Evolutionary conservation across 192 early-diverging fungal genomes (phyloP), one percentile per base, ranked within the genome.

Genomic region (Jimgerdemannia flammicorona): DNA sequence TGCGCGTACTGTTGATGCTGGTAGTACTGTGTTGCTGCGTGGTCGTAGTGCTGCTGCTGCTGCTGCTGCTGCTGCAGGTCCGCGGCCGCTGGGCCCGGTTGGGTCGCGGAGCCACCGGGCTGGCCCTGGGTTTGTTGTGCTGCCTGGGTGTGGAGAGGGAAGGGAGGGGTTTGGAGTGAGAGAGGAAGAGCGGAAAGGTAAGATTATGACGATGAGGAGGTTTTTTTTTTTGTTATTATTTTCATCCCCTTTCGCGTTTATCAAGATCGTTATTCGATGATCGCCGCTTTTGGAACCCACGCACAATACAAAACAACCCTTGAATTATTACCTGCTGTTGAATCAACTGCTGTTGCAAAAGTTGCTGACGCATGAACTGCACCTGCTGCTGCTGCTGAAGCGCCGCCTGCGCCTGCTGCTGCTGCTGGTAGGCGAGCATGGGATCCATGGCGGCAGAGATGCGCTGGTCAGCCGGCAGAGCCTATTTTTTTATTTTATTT

Each of bases 111-210:
- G 49, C 49, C 49, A 59, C 49, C 49, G 8, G 49, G 49, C 14
- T 82, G 79, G 43, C 78, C 74, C 10, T 82, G 80, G 6, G 78
- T 77, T 76, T 82, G 80, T 29, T 82, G 75, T 20, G 74, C 69
- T n/a, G 72, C 74, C 69, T 78, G 74, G 77, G 78, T 29, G 29
- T 29, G 29, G 49, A 59, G 14, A 59, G 18, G 40, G 10, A 63
- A 64, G 3, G 64, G 43, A 41, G 43, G 63, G 44, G n/a, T 44
- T 66, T 11, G 73, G 3, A 4, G n/a, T 54, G 40, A 8, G 40
- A 40, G 49, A 43, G n/a, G 69, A 18, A 17, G 40, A 65, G 19
- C 11, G 17, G 6, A 77, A 49, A 6, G 69, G 18, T 9, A 69
- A 64, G 3, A 3, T 11, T 10, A 59, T 59, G 14, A 14, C 49